These are phyloP conservation scores for Leishmania mexicana DNA, from an alignment of 208 protist genomes.

Conservation along the genomic window DNA sequence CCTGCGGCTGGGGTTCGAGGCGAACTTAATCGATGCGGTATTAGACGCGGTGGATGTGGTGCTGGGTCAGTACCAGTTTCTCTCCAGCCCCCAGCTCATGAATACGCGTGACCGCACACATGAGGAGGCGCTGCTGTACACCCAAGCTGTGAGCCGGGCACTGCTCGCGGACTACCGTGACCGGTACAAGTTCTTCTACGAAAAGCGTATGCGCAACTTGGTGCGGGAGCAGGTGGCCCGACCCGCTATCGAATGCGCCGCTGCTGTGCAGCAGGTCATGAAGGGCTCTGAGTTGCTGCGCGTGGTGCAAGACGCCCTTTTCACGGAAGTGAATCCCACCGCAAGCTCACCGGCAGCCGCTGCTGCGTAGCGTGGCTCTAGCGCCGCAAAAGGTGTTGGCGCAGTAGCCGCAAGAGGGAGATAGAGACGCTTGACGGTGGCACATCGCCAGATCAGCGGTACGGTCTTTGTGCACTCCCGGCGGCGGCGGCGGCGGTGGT, in stretches of 20 bases:
- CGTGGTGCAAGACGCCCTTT: slow-evolving; percentile 32
- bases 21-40: slow-evolving; percentile 60
- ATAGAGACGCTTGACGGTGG: neutral
- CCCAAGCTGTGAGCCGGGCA: slow-evolving; percentile 45
- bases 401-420: neutral
- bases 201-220: slow-evolving; percentile 59
- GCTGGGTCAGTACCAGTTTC: slow-evolving; percentile 49
- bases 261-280: slow-evolving; percentile 24
- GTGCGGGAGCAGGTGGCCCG: slow-evolving; percentile 38
- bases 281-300: slow-evolving; percentile 29
- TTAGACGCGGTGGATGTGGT: slow-evolving; percentile 75
- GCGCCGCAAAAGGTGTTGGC: neutral
- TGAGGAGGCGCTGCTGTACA: slow-evolving; percentile 48
- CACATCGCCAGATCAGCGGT: neutral
- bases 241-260: slow-evolving; percentile 30
- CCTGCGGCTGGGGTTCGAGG: slow-evolving; percentile 63
- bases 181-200: slow-evolving; percentile 61
- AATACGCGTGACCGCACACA: slow-evolving; percentile 33
- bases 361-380: neutral
- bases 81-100: slow-evolving; percentile 30
- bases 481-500: neutral
- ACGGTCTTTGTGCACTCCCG: neutral
- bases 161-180: slow-evolving; percentile 51
- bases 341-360: neutral
- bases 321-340: slow-evolving; percentile 16